A percentile compares a stretch with the other conserved stretches of the same genome.
Evolutionary conservation across 148 eudicot species (phyloP).

Genomic region (Euryodendron excelsum): DNA sequence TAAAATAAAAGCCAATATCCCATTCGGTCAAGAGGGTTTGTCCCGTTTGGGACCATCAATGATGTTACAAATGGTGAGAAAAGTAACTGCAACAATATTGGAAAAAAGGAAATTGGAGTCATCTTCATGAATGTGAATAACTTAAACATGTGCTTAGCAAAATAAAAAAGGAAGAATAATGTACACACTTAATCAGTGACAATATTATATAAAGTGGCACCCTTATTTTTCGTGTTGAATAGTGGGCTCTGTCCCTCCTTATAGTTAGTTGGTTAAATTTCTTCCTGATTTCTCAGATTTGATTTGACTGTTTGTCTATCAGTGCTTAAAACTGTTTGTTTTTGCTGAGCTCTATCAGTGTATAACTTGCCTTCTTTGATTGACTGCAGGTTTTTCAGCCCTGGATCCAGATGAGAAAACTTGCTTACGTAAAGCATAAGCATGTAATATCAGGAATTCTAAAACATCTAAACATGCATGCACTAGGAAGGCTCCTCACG

Average conservation of each 20-base stretch:
- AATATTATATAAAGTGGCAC: background rate
- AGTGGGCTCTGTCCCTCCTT: background rate
- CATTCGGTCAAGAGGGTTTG: too few species aligned
- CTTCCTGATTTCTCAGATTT: background rate
- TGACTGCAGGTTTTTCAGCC: slow-evolving; percentile 76
- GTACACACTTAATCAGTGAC: background rate
- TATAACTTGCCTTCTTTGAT: background rate
- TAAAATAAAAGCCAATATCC: too few species aligned
- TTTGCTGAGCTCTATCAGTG: background rate
- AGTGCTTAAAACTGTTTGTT: too few species aligned
- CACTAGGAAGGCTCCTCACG: slow-evolving; percentile 56
- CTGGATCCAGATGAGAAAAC: slow-evolving; percentile 56
- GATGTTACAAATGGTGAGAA: too few species aligned
- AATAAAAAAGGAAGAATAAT: too few species aligned
- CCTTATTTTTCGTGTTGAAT: background rate
- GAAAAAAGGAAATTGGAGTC: background rate
- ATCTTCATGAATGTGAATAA: background rate
- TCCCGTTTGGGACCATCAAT: background rate
- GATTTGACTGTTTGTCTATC: background rate
- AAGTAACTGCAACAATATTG: background rate
- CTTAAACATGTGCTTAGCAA: too few species aligned
- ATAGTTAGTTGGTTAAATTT: slow-evolving; percentile 10
- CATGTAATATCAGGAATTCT: slow-evolving; percentile 66
- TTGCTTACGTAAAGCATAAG: slow-evolving; percentile 62
- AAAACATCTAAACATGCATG: slow-evolving; percentile 45